phyloP scores from a whole-genome alignment of 1,284 basidiomycete species.

The Cutaneotrichosporon daszewskae region DNA sequence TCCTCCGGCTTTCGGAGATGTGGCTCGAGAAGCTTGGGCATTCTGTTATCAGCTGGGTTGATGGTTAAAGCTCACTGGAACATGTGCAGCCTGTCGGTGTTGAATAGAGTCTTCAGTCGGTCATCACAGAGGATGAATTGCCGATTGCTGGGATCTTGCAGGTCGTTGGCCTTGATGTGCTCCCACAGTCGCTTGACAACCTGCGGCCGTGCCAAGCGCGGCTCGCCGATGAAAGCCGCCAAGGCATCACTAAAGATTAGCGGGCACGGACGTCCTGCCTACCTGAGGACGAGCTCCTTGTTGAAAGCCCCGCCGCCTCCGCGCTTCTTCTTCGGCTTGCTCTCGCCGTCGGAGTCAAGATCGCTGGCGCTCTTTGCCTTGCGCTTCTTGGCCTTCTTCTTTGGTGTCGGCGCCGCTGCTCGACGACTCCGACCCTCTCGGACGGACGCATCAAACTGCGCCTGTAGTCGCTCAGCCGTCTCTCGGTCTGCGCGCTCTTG shows the following conservation, averaged over 20 bases:
- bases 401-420: constrained; percentile 20
- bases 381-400: constrained; percentile 32
- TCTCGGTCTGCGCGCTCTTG: constrained; percentile 23
- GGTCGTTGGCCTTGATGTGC: constrained; percentile 51
- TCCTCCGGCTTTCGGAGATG: constrained; percentile 41
- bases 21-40: constrained; percentile 44
- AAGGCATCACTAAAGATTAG: constrained; percentile 9
- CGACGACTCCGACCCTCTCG: constrained; percentile 21
- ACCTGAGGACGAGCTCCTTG: constrained; percentile 46
- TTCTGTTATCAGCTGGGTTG: constrained; percentile 20
- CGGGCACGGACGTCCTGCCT: constrained; percentile 1
- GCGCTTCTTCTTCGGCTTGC: constrained; percentile 25
- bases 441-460: constrained; percentile 25
- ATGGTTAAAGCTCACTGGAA: constrained; percentile 37
- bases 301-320: constrained; percentile 44
- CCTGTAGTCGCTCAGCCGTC: constrained; percentile 29
- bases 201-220: constrained; percentile 48
- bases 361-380: constrained; percentile 18
- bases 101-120: constrained; percentile 48
- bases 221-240: constrained; percentile 30
- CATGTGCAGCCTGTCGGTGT: constrained; percentile 50
- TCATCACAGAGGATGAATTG: constrained; percentile 52
- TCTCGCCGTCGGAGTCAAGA: constrained; percentile 20
- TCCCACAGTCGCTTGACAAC: constrained; percentile 54
- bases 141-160: constrained; percentile 52